Evolutionary conservation across 257 asterid genomes (phyloP), one percentile per base, ranked within the genome.

Genomic region (Vinca minor): DNA sequence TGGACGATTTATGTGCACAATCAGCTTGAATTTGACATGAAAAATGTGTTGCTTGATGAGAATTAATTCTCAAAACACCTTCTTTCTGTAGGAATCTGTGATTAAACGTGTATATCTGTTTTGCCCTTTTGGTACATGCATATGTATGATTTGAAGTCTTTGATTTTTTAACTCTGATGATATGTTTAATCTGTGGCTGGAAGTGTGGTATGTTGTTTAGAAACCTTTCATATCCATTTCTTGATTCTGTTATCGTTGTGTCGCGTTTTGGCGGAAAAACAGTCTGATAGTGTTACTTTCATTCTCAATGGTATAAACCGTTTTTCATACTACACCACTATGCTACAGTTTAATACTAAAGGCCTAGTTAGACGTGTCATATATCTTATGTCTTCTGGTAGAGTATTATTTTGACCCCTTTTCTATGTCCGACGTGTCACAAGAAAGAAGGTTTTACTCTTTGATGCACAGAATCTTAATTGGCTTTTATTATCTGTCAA

Each of bases 1-100:
- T 39, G 31, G 55, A n/a, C 28, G 46, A 64, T 66, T 56, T 21
- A 41, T 48, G 36, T 28, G 61, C 49, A 14, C 29, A 46, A 54
- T 10, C 15, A 55, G 25, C 21, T 45, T 11, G 17, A 28, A 18
- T 59, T 36, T 21, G 38, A 5, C 23, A 36, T 28, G 54, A 15
- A 20, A 71, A 58, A 46, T 10, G 54, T 46, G 46, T 26, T 23
- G 14, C 11, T 31, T 42, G 53, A 31, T 15, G 44, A 1, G 48
- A 42, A 41, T 23, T 39, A 41, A 12, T 44, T 53, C n/a, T 31
- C 36, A 14, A 38, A 35, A 31, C 20, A 11, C 15, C 35, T 47
- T 8, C 36, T 45, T 44, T 34, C 42, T 49, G 34, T 21, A 1
- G 23, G 61, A 59, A 31, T 68, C 42, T 34, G 13, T 48, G 18